Evolutionary conservation across 495 filamentous ascomycete species (phyloP).

Genomic region (Hamigera avellanea): DNA sequence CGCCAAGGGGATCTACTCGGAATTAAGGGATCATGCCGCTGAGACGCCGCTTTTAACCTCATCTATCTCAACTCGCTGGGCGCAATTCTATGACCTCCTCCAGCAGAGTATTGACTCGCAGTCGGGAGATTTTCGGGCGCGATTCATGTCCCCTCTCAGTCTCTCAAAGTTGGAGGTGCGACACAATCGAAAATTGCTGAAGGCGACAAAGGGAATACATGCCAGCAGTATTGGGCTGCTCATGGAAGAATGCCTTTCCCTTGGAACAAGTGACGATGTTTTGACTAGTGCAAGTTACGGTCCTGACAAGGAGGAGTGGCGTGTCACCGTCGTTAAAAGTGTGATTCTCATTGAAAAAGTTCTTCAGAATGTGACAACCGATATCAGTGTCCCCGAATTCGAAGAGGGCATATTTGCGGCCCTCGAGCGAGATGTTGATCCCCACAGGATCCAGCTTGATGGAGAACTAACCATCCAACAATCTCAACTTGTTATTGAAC

Average conservation of each 20-base stretch:
- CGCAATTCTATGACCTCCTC: constrained; percentile 71
- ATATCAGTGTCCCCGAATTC: constrained; percentile 53
- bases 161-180: constrained; percentile 58
- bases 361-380: constrained; percentile 28
- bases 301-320: constrained; percentile 48
- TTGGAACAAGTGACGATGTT: constrained; percentile 36
- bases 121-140: too few relatives aligned
- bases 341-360: constrained; percentile 75
- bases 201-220: constrained; percentile 57
- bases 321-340: constrained; percentile 54
- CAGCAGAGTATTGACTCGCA: constrained; percentile 60
- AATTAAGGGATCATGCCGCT: constrained; percentile 31
- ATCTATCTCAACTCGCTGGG: constrained; percentile 37
- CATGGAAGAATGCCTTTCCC: constrained; percentile 66
- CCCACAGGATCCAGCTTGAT: too few relatives aligned
- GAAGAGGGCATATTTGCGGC: constrained; percentile 58
- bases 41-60: neutral
- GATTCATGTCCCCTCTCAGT: too few relatives aligned
- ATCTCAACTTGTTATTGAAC: constrained; percentile 49
- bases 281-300: constrained; percentile 21
- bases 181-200: constrained; percentile 54
- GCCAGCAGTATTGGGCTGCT: constrained; percentile 82
- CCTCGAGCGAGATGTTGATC: constrained; percentile 50
- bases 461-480: too few relatives aligned
- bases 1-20: constrained; percentile 48